These are phyloP conservation scores for Ormosia emarginata DNA, from an alignment of 306 rosid genomes.

Conservation along the genomic window DNA sequence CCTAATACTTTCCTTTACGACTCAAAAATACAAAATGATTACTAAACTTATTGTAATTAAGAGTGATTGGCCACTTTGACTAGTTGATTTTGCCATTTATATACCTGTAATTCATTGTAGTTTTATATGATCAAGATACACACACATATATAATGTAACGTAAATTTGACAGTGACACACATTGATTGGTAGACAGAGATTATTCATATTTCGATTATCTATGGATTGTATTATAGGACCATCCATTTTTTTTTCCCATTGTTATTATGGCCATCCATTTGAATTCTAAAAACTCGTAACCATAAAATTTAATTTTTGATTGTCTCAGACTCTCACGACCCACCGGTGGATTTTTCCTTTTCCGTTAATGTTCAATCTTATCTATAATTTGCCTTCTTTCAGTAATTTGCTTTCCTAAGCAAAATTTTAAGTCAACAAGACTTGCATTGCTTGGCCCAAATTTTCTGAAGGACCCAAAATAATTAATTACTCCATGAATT, in stretches of 20 bases:
- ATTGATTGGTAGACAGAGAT: constrained; percentile 36
- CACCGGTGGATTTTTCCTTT: constrained; percentile 17
- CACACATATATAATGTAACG: neutral
- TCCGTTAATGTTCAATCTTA: neutral
- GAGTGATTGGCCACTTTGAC: constrained; percentile 16
- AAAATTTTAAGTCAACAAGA: constrained; percentile 6
- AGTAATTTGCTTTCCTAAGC: constrained; percentile 7
- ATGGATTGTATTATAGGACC: constrained; percentile 12
- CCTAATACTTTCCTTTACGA: constrained; percentile 1
- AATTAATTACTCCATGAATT: neutral
- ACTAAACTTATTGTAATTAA: constrained; percentile 23
- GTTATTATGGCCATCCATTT: constrained; percentile 10
- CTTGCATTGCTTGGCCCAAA: neutral
- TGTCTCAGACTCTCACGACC: constrained; percentile 15
- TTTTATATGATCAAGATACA: constrained; percentile 1
- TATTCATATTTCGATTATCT: constrained; percentile 21
- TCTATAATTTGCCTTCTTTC: neutral
- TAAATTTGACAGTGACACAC: constrained; percentile 27
- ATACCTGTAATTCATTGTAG: neutral
- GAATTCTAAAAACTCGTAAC: constrained; percentile 14
- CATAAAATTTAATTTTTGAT: constrained; percentile 19
- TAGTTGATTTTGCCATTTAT: constrained; percentile 10
- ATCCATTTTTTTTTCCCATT: neutral
- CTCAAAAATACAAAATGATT: constrained; percentile 1
- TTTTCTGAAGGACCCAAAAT: neutral